A percentile compares a stretch with the other conserved stretches of the same genome.
phyloP scores from a whole-genome alignment of 225 moss, liverwort and hornwort genomes.

The Sphagnum tenellum region DNA sequence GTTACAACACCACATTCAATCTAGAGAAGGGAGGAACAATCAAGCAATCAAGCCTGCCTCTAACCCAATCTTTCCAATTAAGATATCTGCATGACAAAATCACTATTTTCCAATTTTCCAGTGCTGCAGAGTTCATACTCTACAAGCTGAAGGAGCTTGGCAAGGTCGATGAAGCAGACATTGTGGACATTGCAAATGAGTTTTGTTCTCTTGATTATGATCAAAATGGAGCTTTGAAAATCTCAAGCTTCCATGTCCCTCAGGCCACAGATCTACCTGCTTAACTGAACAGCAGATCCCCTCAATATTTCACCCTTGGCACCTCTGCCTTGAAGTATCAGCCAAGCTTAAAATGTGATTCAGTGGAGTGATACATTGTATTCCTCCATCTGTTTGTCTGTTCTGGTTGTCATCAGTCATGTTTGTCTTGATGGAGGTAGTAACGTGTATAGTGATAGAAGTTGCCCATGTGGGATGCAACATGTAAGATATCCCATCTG shows the following conservation, averaged over 20 bases:
- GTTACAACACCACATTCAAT: neutral
- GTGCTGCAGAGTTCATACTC: conserved; percentile 59
- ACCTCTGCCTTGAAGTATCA: no score
- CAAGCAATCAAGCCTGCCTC: no score
- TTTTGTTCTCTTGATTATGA: conserved; percentile 43
- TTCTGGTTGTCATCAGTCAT: no score
- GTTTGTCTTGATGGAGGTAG: no score
- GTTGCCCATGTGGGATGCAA: no score
- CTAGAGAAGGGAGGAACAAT: neutral
- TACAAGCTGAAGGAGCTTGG: conserved; percentile 86
- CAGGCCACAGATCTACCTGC: neutral
- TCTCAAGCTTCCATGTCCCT: conserved; percentile 26
- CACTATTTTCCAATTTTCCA: conserved; percentile 8
- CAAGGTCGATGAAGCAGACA: conserved; percentile 56
- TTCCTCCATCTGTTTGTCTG: no score
- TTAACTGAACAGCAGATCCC: neutral
- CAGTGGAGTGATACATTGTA: no score
- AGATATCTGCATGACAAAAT: neutral
- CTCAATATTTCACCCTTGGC: no score
- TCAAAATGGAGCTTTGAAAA: conserved; percentile 34
- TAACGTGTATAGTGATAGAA: no score
- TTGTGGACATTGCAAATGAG: conserved; percentile 47
- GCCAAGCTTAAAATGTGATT: no score
- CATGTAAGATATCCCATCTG: no score
- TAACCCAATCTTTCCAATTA: no score